Percentiles rank a stretch among this genome's conserved stretches.
Conservation (phyloP, 257 asterid species). For the Lithospermum erythrorhizon region DNA sequence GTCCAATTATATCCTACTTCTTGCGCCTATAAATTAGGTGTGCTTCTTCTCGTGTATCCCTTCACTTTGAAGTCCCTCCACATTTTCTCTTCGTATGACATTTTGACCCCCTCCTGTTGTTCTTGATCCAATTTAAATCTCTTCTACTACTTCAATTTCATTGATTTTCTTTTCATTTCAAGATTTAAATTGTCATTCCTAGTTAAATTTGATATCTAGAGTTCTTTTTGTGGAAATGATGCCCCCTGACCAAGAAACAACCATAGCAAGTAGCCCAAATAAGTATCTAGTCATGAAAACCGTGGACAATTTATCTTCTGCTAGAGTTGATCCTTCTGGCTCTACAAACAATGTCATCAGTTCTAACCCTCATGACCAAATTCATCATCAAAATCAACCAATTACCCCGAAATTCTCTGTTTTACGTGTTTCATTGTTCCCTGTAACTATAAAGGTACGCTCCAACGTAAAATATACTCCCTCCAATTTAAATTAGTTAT, state of each 20-base stretch:
- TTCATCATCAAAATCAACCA: slow-evolving; percentile 10
- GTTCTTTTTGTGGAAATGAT: slow-evolving; percentile 29
- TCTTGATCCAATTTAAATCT: neutral
- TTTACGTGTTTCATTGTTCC: slow-evolving; percentile 38
- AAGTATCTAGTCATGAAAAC: slow-evolving; percentile 14
- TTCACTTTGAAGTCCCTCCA: slow-evolving; percentile 22
- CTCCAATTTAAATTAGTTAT: too few relatives aligned
- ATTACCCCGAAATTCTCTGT: slow-evolving; percentile 23
- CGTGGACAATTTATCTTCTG: slow-evolving; percentile 13
- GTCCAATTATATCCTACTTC: slow-evolving; percentile 1
- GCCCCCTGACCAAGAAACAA: slow-evolving; percentile 57
- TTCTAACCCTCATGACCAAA: slow-evolving; percentile 28
- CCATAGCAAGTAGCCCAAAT: slow-evolving; percentile 19
- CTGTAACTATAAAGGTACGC: slow-evolving; percentile 52
- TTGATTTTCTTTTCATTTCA: slow-evolving; percentile 3
- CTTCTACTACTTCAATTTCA: neutral
- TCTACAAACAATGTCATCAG: slow-evolving; percentile 34
- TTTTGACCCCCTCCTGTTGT: neutral
- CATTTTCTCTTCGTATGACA: slow-evolving; percentile 31
- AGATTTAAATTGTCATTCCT: neutral
- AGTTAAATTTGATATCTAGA: neutral
- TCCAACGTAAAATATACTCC: neutral
- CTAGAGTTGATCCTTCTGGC: slow-evolving; percentile 33
- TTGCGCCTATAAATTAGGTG: slow-evolving; percentile 9
- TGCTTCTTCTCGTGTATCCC: slow-evolving; percentile 36